phyloP scores from a whole-genome alignment of 2,329 filamentous ascomycete genomes.

The Aspergillus sp. region DNA sequence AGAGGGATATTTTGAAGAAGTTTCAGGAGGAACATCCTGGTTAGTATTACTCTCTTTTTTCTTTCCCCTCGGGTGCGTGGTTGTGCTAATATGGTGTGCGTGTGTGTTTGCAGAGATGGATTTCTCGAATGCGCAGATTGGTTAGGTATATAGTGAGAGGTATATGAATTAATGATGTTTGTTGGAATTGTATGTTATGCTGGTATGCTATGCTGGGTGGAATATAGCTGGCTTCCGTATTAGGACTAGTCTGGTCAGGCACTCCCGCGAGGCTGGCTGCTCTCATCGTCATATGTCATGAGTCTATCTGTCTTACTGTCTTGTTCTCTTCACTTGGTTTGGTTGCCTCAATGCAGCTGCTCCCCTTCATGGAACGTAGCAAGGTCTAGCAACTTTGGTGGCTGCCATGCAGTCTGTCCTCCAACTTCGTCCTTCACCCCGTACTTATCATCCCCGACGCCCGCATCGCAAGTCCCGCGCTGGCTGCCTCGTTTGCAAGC shows the following conservation, averaged over 20 bases:
- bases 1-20: constrained; percentile 87
- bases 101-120: constrained; percentile 59
- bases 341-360: neutral
- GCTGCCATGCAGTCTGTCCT: constrained; percentile 26
- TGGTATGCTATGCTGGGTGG: neutral
- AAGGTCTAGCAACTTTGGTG: neutral
- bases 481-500: constrained; percentile 39
- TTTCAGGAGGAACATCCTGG: constrained; percentile 78
- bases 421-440: constrained; percentile 26
- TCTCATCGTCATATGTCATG: neutral
- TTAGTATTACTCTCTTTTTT: constrained; percentile 25
- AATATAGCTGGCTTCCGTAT: neutral
- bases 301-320: neutral
- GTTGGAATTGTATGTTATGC: neutral
- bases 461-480: constrained; percentile 39
- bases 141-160: constrained; percentile 31
- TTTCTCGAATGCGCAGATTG: constrained; percentile 66
- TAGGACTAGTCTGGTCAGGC: neutral
- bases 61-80: neutral
- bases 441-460: constrained; percentile 32
- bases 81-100: neutral
- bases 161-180: constrained; percentile 23
- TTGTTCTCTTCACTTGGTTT: neutral
- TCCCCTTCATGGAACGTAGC: neutral
- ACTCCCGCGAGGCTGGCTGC: neutral